A percentile compares a stretch with the other conserved stretches of the same genome.
Conservation (phyloP, 1,139 yeast species). For the Protomyces gravidus region DNA sequence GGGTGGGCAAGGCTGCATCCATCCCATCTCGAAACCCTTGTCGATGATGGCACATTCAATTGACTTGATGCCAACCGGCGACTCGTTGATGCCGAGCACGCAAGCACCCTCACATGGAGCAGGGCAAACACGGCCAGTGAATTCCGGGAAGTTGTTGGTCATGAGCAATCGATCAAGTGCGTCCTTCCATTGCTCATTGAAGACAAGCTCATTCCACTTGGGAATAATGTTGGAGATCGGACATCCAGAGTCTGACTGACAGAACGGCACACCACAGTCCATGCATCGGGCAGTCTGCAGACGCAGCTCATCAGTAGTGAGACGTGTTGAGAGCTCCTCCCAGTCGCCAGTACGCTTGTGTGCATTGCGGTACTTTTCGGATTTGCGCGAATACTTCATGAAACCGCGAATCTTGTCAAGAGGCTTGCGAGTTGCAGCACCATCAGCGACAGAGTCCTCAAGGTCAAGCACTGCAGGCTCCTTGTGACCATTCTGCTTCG, state of each 20-base stretch:
- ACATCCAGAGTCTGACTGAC: conserved; percentile 97
- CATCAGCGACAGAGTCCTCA: conserved; percentile 79
- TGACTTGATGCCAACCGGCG: conserved; percentile 94
- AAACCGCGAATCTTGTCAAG: conserved; percentile 81
- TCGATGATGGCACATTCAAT: conserved; percentile 96
- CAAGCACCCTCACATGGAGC: conserved; percentile 99
- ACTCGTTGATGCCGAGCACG: conserved; percentile 87
- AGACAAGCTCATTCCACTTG: conserved; percentile 94
- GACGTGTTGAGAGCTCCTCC: conserved; percentile 81
- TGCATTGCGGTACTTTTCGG: conserved; percentile 79
- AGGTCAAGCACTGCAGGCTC: conserved; percentile 88
- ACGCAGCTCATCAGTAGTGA: conserved; percentile 79
- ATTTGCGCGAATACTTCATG: conserved; percentile 85
- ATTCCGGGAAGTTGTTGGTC: conserved; percentile 98
- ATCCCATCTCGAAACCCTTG: conserved; percentile 92
- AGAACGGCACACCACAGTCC: conserved; percentile 99
- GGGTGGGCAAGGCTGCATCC: conserved; percentile 88
- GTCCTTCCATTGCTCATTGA: conserved; percentile 90
- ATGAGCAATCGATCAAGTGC: conserved; percentile 87
- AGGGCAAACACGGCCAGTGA: conserved; percentile 96
- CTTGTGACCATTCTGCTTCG: conserved; percentile 62
- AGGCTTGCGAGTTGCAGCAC: conserved; percentile 58
- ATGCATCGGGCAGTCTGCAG: conserved; percentile 97
- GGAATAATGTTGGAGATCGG: conserved; percentile 97
- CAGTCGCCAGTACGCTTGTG: conserved; percentile 78